A percentile compares a stretch with the other conserved stretches of the same genome.
These are phyloP conservation scores for Silene conica DNA, from an alignment of 148 eudicot species.

Conservation along the genomic window DNA sequence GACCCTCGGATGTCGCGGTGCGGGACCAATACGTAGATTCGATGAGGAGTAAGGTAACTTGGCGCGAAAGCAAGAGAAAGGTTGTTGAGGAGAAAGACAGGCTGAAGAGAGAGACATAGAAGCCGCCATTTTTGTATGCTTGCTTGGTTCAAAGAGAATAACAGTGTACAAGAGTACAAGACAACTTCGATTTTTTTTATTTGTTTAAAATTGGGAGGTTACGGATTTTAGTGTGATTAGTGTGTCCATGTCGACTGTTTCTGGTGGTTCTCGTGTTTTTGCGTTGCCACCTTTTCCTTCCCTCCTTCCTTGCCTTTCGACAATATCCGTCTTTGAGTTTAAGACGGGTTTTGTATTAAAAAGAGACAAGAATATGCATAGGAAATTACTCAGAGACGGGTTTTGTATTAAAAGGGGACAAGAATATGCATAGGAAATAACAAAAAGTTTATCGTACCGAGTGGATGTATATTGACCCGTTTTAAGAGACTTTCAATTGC, in stretches of 20 bases:
- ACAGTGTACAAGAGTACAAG: too few species aligned
- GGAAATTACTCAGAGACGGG: too few species aligned
- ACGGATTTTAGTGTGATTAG: slow-evolving; percentile 5
- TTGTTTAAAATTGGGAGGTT: not conserved
- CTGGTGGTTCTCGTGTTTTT: slow-evolving; percentile 29
- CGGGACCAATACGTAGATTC: not conserved
- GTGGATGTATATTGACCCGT: too few species aligned
- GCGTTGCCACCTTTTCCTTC: slow-evolving; percentile 13
- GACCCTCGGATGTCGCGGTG: slow-evolving; percentile 20
- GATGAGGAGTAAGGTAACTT: slow-evolving; percentile 5
- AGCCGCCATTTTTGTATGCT: slow-evolving; percentile 31
- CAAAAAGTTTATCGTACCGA: too few species aligned
- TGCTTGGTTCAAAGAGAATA: too few species aligned
- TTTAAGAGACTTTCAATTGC: too few species aligned
- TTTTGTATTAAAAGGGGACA: too few species aligned
- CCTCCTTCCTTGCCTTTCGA: not conserved
- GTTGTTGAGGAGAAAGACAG: slow-evolving; percentile 23
- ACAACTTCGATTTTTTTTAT: too few species aligned
- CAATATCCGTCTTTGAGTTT: too few species aligned
- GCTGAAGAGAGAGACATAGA: slow-evolving; percentile 37
- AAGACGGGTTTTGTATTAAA: too few species aligned
- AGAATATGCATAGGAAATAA: too few species aligned
- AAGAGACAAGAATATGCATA: too few species aligned
- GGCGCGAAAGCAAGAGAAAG: slow-evolving; percentile 19
- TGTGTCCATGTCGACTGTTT: slow-evolving; percentile 22